Base-by-base conservation (phyloP, 139 green algal species). In the Gonium pectorale region DNA sequence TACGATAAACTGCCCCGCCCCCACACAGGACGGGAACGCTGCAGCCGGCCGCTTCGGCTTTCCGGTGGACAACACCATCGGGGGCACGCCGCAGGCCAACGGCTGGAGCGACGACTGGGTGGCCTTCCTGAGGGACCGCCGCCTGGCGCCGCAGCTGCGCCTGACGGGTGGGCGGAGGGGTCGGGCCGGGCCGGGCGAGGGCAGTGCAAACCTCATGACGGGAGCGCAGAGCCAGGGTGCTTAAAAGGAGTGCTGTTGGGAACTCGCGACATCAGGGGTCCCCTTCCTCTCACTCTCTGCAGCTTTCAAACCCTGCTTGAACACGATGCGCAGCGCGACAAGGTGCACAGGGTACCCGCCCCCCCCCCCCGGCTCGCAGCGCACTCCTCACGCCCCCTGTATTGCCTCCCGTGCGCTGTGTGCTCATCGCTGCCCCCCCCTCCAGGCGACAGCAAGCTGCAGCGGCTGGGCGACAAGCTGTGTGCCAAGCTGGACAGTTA, bases 51-150 rank as follows among this genome's bases (percentile, higher is more conserved):
- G 87, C 67, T 98, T 98, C 93, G 97, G 97, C 0, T 99, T 99
- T 73, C 66, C 86, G 22, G 92, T 98, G 7, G 94, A 99, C 90
- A 99, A 99, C 93, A 99, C 96, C 21, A 99, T 99, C 68, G 96
- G 96, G 21, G 89, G 93, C 66, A 99, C 95, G 15, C 93, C 91
- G 6, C 97, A 99, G 89, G 94, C 94, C 67, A 99, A 99, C 87
- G 88, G 80, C 52, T 99, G 96, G 97, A 94, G 86, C 56, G 87
- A 93, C 51, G 85, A 97, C 67, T 97, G 96, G 96, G 89, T 97
- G 29, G 87, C 91, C 6, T 99, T 99, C 79, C 97, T 95, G 79
- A 70, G 94, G 54, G 94, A 98, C 67, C 74, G 87, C 27, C 85
- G 96, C 29, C 85, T 98, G 2, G 13, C 51, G 35, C 91, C 96